Evolutionary conservation across 108 stramenopile genomes (phyloP), one percentile per base, ranked within the genome.

Genomic region (Phaeodactylum tricornutum): DNA sequence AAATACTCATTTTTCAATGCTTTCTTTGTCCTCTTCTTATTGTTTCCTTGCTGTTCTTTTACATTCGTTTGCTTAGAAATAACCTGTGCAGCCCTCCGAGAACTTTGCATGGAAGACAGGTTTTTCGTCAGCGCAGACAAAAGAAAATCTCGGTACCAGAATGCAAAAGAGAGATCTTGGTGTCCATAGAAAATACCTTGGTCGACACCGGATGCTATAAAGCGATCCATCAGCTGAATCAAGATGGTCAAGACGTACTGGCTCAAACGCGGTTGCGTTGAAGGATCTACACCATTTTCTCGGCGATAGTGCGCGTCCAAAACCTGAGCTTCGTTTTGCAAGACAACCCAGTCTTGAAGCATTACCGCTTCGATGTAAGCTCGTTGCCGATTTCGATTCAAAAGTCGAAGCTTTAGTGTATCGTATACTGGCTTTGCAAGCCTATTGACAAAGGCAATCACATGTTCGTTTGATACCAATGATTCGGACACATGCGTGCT

Each of bases 141-240:
- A n/a, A 84, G 34, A 59, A 75, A 89, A 33, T 82, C 78, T 43
- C 80, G 63, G 57, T 89, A 89, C 87, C 87, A 89, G 55, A 63
- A 77, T 0, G 75, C 80, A 38, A 65, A 50, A 14, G 61, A 49
- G 12, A 84, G 31, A 37, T 89, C 82, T 53, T 80, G 55, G 38
- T 76, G 64, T 1, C 67, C 57, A 15, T 72, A 72, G 29, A 69
- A 69, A 2, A 89, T 33, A 4, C 68, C 67, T 8, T 82, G 59
- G 52, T 79, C 75, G 15, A 89, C 55, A 2, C 73, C 78, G 31
- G 79, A 53, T 24, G 68, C 61, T 0, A 89, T 53, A 37, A 67
- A 60, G 21, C 77, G 66, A 38, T 81, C 87, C 87, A 89, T 84
- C 43, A 82, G 57, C 27, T 62, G 37, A 2, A 74, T 33, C 3